These are phyloP conservation scores for Ophiostoma himal-ulmi DNA, from an alignment of 2,329 filamentous ascomycete species.

Conservation along the genomic window DNA sequence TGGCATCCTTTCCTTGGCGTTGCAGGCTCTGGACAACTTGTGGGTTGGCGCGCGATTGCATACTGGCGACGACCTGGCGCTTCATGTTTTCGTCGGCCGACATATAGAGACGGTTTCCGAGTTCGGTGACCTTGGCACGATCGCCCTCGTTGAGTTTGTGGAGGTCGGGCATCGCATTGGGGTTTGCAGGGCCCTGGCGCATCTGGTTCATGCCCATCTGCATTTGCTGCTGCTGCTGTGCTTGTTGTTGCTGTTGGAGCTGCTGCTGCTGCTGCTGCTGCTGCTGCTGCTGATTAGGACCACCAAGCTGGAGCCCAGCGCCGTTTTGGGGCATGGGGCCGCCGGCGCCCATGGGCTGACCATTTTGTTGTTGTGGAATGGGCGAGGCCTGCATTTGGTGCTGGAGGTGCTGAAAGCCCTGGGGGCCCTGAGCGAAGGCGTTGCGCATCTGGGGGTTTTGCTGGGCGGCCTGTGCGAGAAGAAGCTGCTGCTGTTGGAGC, in stretches of 20 bases:
- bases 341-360: constrained; percentile 39
- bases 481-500: constrained; percentile 37
- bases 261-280: constrained; percentile 23
- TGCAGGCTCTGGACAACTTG: constrained; percentile 42
- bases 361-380: constrained; percentile 46
- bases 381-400: constrained; percentile 53
- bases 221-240: constrained; percentile 31
- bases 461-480: constrained; percentile 39
- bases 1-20: constrained; percentile 43
- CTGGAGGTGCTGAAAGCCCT: constrained; percentile 54
- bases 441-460: constrained; percentile 47
- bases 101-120: constrained; percentile 39
- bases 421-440: constrained; percentile 42
- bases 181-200: neutral
- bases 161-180: constrained; percentile 31
- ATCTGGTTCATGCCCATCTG: constrained; percentile 33
- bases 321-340: constrained; percentile 30
- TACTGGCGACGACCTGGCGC: constrained; percentile 36
- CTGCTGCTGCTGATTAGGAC: constrained; percentile 34
- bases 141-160: constrained; percentile 41
- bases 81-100: constrained; percentile 43
- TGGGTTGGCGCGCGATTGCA: constrained; percentile 37
- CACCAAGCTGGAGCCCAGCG: constrained; percentile 31
- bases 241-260: neutral
- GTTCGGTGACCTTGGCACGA: constrained; percentile 40